These are phyloP conservation scores for Cardamine chenopodiifolia DNA, from an alignment of 345 rosid genomes.

Conservation along the genomic window DNA sequence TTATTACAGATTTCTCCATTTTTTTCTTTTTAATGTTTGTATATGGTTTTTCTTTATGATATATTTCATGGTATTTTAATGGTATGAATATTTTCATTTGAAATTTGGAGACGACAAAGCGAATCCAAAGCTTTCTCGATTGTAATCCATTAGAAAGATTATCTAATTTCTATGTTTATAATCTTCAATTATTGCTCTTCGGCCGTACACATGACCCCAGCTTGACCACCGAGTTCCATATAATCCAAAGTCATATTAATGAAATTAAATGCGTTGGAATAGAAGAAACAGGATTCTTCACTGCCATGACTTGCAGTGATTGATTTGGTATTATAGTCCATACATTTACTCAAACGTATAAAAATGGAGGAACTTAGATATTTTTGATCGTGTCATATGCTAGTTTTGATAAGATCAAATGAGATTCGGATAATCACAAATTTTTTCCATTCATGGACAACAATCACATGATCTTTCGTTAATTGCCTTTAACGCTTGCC, in stretches of 20 bases:
- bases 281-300: conserved; percentile 8
- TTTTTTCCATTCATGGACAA: not conserved
- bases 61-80: conserved; percentile 23
- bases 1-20: conserved; percentile 8
- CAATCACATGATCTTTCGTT: not conserved
- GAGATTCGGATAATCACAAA: not conserved
- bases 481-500: not conserved
- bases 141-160: not conserved
- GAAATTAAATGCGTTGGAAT: conserved; percentile 13
- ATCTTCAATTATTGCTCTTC: not conserved
- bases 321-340: conserved; percentile 12
- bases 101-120: not conserved
- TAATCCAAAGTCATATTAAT: not conserved
- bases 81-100: conserved; percentile 1
- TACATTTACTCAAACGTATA: not conserved
- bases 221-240: not conserved
- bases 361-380: not conserved
- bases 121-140: not conserved
- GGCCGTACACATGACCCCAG: not conserved
- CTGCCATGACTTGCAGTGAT: not conserved
- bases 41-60: conserved; percentile 10
- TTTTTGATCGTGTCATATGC: not conserved
- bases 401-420: conserved; percentile 5
- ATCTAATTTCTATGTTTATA: not conserved
- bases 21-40: conserved; percentile 11